Conservation (phyloP, 1,284 basidiomycete species). For the Apiotrichum mycotoxinovorans region DNA sequence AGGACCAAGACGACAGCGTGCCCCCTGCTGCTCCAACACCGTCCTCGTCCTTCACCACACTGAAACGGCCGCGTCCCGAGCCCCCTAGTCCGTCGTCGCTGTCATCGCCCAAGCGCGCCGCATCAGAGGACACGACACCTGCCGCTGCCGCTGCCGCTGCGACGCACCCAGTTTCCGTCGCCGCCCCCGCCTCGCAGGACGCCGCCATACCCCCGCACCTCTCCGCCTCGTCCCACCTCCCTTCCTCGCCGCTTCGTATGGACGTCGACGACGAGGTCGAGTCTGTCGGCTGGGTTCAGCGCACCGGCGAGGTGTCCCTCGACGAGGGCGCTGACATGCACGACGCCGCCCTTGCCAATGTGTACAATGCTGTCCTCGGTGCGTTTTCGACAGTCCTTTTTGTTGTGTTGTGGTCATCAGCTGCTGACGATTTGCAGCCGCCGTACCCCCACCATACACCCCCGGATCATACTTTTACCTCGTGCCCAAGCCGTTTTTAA, state of each 20-base stretch:
- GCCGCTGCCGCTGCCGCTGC: too few relatives aligned
- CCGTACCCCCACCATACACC: constrained; percentile 35
- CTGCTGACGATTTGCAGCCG: constrained; percentile 21
- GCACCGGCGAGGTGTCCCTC: constrained; percentile 39
- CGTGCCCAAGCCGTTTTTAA: constrained; percentile 33
- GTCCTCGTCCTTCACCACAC: not conserved
- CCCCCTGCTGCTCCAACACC: not conserved
- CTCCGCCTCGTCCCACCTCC: constrained; percentile 8
- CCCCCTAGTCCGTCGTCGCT: constrained; percentile 32
- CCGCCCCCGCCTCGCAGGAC: not conserved
- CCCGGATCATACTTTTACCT: constrained; percentile 37
- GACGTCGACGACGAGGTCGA: constrained; percentile 20
- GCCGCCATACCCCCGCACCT: not conserved
- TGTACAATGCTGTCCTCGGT: constrained; percentile 16
- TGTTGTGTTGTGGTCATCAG: not conserved
- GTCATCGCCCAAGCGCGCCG: constrained; percentile 45
- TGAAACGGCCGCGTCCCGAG: constrained; percentile 36
- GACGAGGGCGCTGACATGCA: constrained; percentile 9
- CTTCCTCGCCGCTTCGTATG: constrained; percentile 25
- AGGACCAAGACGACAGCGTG: constrained; percentile 7
- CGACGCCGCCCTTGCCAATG: not conserved
- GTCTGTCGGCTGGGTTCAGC: constrained; percentile 32
- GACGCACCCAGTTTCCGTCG: not conserved
- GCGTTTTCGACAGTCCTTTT: not conserved
- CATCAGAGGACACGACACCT: constrained; percentile 37